Percentiles rank a stretch among this genome's conserved stretches.
phyloP scores from a whole-genome alignment of 1,284 basidiomycete genomes.

The Melampsora abietis-canadensis region DNA sequence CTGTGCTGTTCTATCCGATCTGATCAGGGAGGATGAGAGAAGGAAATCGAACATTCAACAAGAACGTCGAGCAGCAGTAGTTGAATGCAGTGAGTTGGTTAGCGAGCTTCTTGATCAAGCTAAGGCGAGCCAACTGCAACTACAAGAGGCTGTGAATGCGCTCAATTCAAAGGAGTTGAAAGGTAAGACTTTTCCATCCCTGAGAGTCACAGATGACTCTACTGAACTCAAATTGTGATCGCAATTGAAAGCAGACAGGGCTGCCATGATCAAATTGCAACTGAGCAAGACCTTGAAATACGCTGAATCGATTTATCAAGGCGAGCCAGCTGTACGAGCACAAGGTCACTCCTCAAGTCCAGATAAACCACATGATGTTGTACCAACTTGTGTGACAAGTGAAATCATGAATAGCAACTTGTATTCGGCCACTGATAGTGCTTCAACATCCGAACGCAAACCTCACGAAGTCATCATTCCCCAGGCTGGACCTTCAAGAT shows the following conservation, averaged over 20 bases:
- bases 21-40: conserved; percentile 56
- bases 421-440: neutral
- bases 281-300: neutral
- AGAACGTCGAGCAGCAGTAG: conserved; percentile 63
- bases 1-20: conserved; percentile 55
- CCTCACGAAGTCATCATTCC: neutral
- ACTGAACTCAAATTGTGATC: no score
- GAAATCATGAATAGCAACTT: neutral
- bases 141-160: conserved; percentile 45
- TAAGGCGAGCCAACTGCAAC: conserved; percentile 49
- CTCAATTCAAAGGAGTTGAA: neutral
- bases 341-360: conserved; percentile 1
- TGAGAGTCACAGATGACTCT: no score
- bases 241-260: neutral
- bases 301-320: conserved; percentile 2
- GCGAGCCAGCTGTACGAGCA: conserved; percentile 32
- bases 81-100: conserved; percentile 69
- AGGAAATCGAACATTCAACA: conserved; percentile 63
- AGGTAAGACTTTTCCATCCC: neutral
- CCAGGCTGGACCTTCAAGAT: neutral
- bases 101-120: conserved; percentile 56
- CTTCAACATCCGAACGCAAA: neutral
- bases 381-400: neutral
- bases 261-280: neutral
- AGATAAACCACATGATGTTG: neutral